Evolutionary conservation across 805 yeast genomes (phyloP), one percentile per base, ranked within the genome.

Genomic region (Debaryomyces tyrocola): DNA sequence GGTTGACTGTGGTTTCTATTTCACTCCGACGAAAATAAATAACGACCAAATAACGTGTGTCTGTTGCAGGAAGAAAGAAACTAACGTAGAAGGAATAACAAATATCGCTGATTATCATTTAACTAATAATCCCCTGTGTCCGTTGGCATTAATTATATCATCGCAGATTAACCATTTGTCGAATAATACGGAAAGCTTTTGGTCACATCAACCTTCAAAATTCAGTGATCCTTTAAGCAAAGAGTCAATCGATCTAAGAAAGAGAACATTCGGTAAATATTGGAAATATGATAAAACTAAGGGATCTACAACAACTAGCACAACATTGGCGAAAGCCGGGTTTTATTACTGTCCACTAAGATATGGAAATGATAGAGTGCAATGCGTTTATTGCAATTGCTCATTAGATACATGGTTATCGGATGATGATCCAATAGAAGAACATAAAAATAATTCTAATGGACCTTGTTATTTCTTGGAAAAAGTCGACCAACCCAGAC

Each of bases 1-100:
- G 68, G 84, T 84, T 1, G 68, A 69, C 41, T 74, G 79, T 15
- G 91, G 92, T 0, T 80, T 85, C 66, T 80, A 69, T 63, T 85
- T 67, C 60, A 73, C 76, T 40, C 90, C 83, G 28, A 67, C 70
- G 10, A 67, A 72, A 43, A 63, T 67, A 28, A 64, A 71, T 38
- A 63, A 57, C 3, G 84, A 80, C 54, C 74, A 80, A 43, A 79
- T 79, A 8, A 73, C 81, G 12, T 86, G 92, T 62, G 76, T 74
- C 44, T 67, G 73, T 55, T 86, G 92, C 62, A 66, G 74, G 21
- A 69, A 69, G 46, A 57, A 56, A 27, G 70, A 66, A 41, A 55
- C 56, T 20, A 57, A 55, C 34, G 42, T 62, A 4, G 55, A 49
- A 7, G 59, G 55, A 8, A 49, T 53, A 6, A 44, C 43, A 6